Base-by-base conservation (phyloP, 1,284 basidiomycete species). In the Heterobasidion occidentale region DNA sequence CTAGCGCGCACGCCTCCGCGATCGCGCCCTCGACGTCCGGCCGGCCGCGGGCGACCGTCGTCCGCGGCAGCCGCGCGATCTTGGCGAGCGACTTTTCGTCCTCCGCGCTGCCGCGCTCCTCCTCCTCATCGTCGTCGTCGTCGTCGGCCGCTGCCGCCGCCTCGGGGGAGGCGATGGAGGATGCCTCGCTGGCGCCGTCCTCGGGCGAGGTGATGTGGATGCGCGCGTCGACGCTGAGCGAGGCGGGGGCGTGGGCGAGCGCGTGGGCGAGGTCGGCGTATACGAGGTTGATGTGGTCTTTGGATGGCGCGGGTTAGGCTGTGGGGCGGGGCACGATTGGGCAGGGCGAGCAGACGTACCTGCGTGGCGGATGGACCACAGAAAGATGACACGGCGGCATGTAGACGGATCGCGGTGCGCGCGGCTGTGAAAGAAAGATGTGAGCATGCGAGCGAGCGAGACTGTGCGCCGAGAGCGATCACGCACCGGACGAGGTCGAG, bases 341-440 rank as follows among this genome's bases (percentile, higher is more conserved):
- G 2, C 48, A 3, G 7, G 27, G 1, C 6, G 33, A 38, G 45
- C 9, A 14, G 1, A 54, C 69, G 56, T 58, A 75, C 75, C 61
- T 1, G 63, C 48, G 34, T 74, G 69, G 5, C 73, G 70, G 7
- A 76, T 61, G 0, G 65, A 64, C 74, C 74, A 76, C 19, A 76
- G 64, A 52, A 77, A 72, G 1, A 73, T 63, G 11, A 73, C 56
- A n/a, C 62, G 59, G 7, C 65, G 67, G 56, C 69, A 70, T 2
- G 36, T 58, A 45, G 61, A 61, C 1, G 55, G 44, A 19, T 63
- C 60, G 6, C 58, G 58, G 33, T 65, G 61, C 2, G 64, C 63
- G n/a, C 62, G 60, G 50, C 75, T 74, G 50, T n/a, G 55, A 53
- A 36, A 9, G 55, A 53, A 36, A 5, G 9, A 35, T 20, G 34